Conservation (phyloP, 1,139 yeast genomes). For the Chernovozyma sophiae-reginae region DNA sequence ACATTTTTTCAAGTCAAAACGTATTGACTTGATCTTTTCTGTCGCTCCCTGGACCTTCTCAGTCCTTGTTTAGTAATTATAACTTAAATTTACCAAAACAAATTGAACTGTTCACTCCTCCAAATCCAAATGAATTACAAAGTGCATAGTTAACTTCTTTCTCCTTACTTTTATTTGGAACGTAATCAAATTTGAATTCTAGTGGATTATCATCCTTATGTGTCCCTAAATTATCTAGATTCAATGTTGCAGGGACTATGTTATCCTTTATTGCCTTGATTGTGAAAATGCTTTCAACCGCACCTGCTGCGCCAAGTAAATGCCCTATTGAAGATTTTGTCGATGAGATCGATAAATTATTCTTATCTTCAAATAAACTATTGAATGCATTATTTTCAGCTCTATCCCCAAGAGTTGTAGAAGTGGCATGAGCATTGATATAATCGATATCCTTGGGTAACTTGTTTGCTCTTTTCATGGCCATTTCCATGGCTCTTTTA, state of each 20-base stretch:
- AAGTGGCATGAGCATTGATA: conserved; percentile 96
- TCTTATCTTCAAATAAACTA: conserved; percentile 38
- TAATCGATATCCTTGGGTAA: conserved; percentile 55
- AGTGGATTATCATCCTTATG: conserved; percentile 34
- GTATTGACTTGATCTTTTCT: too few relatives aligned
- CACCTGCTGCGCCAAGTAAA: conserved; percentile 92
- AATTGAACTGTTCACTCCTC: conserved; percentile 87
- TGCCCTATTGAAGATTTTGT: conserved; percentile 95
- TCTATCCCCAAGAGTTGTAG: conserved; percentile 82
- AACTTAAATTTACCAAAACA: conserved; percentile 35
- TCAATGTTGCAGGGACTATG: conserved; percentile 75
- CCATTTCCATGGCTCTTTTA: conserved; percentile 72
- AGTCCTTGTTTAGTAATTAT: not conserved
- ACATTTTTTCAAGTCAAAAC: too few relatives aligned
- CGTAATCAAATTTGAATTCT: conserved; percentile 57
- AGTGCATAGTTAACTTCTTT: conserved; percentile 54
- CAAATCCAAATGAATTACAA: conserved; percentile 94
- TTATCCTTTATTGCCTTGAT: conserved; percentile 57
- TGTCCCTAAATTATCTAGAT: conserved; percentile 54
- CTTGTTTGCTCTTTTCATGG: conserved; percentile 49
- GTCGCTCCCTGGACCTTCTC: too few relatives aligned
- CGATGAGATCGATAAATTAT: conserved; percentile 56
- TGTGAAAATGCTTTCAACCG: conserved; percentile 85
- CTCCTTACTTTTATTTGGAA: conserved; percentile 43
- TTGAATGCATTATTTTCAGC: conserved; percentile 81